Base-by-base conservation (phyloP, 257 asterid species). In the Rhazya stricta region DNA sequence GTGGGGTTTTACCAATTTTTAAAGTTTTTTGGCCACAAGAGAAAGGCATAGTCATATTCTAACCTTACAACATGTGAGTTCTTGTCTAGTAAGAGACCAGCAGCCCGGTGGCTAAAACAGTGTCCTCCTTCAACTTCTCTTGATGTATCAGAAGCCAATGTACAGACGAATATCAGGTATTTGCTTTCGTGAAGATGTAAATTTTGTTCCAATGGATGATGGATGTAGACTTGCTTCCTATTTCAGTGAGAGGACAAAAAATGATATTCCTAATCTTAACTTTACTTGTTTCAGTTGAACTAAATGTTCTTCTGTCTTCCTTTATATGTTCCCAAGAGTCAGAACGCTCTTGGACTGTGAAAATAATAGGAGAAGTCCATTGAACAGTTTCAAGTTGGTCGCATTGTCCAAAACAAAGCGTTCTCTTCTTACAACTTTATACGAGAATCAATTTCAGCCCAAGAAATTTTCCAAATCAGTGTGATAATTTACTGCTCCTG, bases 41-140 rank as follows among this genome's bases (percentile, higher is more conserved):
- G 21, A 61, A 57, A 73, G 71, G 58, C 66, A 66, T 61, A 29
- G 61, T 51, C 67, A 68, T n/a, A 45, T 32, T 67, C 79, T 13
- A 71, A 66, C 63, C 66, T 12, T 60, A 9, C 66, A 72, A 66
- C 85, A 78, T 74, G 80, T 86, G 79, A 85, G 62, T 45, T 73
- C 79, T 84, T 84, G 90, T 85, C 94, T 19, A 71, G 79, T 76
- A 29, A 78, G 84, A 80, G 78, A 81, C 83, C 81, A 54, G 76
- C 90, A 85, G 66, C 46, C 76, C 69, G 74, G 57, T 77, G 82
- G 74, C 86, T 84, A 79, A 73, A 69, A 71, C 68, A 42, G 74
- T 73, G 51, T 56, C 74, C 58, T 37, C 69, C 78, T 46, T 75
- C 30, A 21, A 76, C 71, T 68, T 68, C 75, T 67, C 73, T 36